phyloP scores from a whole-genome alignment of 129 eudicot species.

The Saposhnikovia divaricata region DNA sequence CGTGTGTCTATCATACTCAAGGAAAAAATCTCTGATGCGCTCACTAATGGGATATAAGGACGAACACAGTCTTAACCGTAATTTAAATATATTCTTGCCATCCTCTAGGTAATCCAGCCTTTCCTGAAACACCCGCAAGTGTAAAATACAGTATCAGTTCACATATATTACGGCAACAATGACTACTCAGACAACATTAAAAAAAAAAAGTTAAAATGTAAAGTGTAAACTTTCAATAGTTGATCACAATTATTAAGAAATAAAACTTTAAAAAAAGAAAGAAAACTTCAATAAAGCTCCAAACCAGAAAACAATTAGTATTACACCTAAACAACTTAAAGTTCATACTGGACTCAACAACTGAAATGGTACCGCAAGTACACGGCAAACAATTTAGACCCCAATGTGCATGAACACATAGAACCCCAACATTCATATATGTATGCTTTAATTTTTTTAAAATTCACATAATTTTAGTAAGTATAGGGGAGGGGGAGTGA shows the following conservation, averaged over 20 bases:
- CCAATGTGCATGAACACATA: neutral
- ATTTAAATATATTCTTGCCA: constrained; percentile 72
- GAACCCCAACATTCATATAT: neutral
- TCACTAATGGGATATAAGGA: constrained; percentile 89
- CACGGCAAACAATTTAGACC: neutral
- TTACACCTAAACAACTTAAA: neutral
- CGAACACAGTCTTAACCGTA: constrained; percentile 86
- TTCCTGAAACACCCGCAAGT: constrained; percentile 47
- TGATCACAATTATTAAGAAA: neutral
- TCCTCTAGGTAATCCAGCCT: constrained; percentile 91
- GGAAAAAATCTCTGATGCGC: constrained; percentile 94
- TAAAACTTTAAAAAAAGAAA: too few species aligned
- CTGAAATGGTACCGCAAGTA: neutral
- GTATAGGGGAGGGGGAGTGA: neutral
- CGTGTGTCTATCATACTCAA: constrained; percentile 93
- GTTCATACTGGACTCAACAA: neutral
- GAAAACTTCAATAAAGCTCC: too few species aligned
- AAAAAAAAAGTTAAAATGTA: neutral
- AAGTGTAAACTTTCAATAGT: neutral
- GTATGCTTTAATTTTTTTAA: neutral
- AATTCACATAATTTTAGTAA: neutral
- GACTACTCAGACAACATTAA: neutral
- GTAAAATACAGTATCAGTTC: neutral
- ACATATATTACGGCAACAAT: neutral
- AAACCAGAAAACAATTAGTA: too few species aligned